Evolutionary conservation across 2,329 filamentous ascomycete species (phyloP).

Genomic region (Monosporascus sp.): DNA sequence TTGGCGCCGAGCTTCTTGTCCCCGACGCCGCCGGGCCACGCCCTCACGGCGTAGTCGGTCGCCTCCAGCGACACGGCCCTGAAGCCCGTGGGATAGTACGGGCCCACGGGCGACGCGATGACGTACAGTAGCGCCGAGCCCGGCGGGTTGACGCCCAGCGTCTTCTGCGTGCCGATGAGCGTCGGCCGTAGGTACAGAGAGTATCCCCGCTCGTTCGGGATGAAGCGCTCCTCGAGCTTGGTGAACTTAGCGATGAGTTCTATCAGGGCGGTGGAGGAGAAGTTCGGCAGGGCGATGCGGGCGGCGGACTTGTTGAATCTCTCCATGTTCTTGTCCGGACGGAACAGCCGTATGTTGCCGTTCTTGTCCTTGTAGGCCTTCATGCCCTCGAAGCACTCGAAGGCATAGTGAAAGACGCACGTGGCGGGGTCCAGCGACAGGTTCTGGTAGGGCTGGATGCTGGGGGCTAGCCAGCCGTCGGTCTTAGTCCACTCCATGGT

Average conservation of each 20-base stretch:
- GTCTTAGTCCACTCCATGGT: conserved; percentile 85
- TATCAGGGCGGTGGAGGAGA: conserved; percentile 68
- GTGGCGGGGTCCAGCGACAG: conserved; percentile 93
- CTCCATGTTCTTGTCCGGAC: conserved; percentile 93
- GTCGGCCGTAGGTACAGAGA: conserved; percentile 93
- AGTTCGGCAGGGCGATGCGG: conserved; percentile 88
- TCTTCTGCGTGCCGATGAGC: conserved; percentile 94
- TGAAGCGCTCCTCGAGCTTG: conserved; percentile 81
- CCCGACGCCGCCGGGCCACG: conserved; percentile 95
- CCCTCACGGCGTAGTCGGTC: conserved; percentile 92
- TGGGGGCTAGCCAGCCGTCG: conserved; percentile 76
- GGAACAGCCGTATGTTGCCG: conserved; percentile 79
- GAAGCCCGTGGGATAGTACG: conserved; percentile 98
- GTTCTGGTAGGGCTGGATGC: conserved; percentile 92
- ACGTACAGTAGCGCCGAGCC: conserved; percentile 88
- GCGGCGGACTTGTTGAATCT: conserved; percentile 87
- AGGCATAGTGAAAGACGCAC: conserved; percentile 98
- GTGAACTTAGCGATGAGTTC: conserved; percentile 77
- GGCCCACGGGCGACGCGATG: conserved; percentile 93
- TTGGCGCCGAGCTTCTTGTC: conserved; percentile 99
- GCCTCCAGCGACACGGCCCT: conserved; percentile 95
- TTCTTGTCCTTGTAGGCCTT: conserved; percentile 92
- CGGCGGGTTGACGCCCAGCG: conserved; percentile 86
- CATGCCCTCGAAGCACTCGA: conserved; percentile 98
- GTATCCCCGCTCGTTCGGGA: conserved; percentile 81